Percentiles rank a stretch among this genome's conserved stretches.
Evolutionary conservation across 768 basidiomycete species (phyloP).

Genomic region (Amanita molliuscula): DNA sequence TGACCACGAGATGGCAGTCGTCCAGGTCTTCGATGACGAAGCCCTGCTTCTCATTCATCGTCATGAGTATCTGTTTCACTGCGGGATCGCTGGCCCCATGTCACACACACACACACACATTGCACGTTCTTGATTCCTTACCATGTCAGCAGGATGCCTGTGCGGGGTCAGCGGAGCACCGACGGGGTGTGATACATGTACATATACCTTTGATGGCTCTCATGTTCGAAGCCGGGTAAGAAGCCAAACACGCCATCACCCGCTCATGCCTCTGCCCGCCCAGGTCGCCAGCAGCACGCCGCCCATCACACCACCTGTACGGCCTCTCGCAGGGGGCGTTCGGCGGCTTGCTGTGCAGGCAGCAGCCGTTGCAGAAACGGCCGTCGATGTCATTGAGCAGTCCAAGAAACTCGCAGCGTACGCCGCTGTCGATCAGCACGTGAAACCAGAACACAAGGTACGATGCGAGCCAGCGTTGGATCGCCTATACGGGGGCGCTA

Average conservation of each 20-base stretch:
- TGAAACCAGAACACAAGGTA: slow-evolving; percentile 76
- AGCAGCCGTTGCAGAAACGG: slow-evolving; percentile 11
- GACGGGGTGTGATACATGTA: slow-evolving; percentile 10
- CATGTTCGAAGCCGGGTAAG: slow-evolving; percentile 24
- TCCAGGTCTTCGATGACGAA: slow-evolving; percentile 88
- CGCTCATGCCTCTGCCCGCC: neutral
- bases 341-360: slow-evolving; percentile 7
- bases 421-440: slow-evolving; percentile 87
- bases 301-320: neutral
- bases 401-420: slow-evolving; percentile 89
- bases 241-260: neutral
- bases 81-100: slow-evolving; percentile 57
- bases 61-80: slow-evolving; percentile 78
- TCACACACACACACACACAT: neutral
- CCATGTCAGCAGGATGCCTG: slow-evolving; percentile 48
- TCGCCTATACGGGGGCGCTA: neutral
- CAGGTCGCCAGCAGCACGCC: neutral
- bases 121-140: slow-evolving; percentile 16
- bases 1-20: slow-evolving; percentile 75
- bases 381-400: slow-evolving; percentile 51
- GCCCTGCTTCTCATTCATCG: slow-evolving; percentile 69
- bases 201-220: slow-evolving; percentile 52
- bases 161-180: neutral
- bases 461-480: neutral
- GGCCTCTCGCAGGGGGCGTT: neutral